Percentiles rank a stretch among this genome's conserved stretches.
phyloP scores from a whole-genome alignment of 2,329 filamentous ascomycete species.

The Seiridium cupressi region DNA sequence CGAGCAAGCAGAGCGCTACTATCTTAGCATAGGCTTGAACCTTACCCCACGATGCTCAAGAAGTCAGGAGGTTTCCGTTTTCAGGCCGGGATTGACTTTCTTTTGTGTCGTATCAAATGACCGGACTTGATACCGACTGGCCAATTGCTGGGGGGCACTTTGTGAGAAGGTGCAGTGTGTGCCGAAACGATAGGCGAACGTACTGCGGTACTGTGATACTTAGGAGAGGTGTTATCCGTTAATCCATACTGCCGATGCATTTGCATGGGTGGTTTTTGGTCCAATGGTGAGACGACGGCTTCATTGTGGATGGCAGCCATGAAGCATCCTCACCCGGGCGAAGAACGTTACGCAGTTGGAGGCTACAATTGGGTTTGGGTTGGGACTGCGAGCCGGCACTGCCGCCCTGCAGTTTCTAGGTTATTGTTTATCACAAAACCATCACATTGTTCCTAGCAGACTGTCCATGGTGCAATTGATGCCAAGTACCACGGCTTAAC shows the following conservation, averaged over 20 bases:
- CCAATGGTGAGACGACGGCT: not conserved
- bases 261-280: not conserved
- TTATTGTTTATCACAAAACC: not conserved
- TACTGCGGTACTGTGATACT: too few species aligned
- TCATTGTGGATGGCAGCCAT: not conserved
- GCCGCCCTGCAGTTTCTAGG: not conserved
- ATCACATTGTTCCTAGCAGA: too few species aligned
- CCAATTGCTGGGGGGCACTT: not conserved
- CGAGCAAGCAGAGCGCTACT: not conserved
- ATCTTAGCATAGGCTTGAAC: not conserved
- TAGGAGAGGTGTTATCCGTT: not conserved
- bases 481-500: too few species aligned
- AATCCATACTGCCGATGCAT: not conserved
- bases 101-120: not conserved
- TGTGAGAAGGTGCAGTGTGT: not conserved
- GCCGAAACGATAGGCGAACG: too few species aligned
- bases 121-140: not conserved
- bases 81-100: not conserved
- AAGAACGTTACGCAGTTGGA: not conserved
- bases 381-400: not conserved
- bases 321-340: not conserved
- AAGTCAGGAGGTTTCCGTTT: not conserved
- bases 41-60: not conserved
- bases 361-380: not conserved
- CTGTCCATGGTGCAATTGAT: too few species aligned